Base-by-base conservation (phyloP, 2,329 filamentous ascomycete genomes). In the Aureobasidium sp. region DNA sequence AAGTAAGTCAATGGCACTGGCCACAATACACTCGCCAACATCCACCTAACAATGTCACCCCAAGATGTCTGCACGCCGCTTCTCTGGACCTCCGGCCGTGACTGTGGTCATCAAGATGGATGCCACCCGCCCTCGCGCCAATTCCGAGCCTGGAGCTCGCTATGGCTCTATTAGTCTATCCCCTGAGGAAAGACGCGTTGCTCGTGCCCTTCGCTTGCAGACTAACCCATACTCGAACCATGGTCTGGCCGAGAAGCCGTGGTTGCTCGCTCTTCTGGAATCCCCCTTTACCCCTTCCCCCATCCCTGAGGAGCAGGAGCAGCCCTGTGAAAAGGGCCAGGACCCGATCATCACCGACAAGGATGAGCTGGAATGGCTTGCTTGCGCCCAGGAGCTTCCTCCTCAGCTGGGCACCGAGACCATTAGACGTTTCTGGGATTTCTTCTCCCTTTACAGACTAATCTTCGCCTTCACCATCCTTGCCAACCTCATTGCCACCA, bases 391-490 rank as follows among this genome's bases (percentile, higher is more conserved):
- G 71, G 35, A 61, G 64, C 50, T 37, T 64, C 39, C 61, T 66
- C 57, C 60, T 66, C 45, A 40, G 45, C 33, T 49, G 24, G 57
- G 45, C 35, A 60, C 33, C 24, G 24, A 49, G 11, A 22, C n/a
- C n/a, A 42, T 24, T 6, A 60, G 57, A 50, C 44, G 45, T 29
- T 40, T 60, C 24, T 68, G 68, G 69, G 76, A 47, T 19, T 64
- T 66, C 54, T 66, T 72, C 57, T 70, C 66, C n/a, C 64, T 65
- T 3, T 74, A 74, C 59, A 69, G 70, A 17, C 62, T 70, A 14
- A 65, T 73, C 8, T 71, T 71, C 61, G 60, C 66, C 6, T 14
- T 70, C 12, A 63, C 69, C 33, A 63, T 73, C 31, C 19, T 67
- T 14, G 63, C 60, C 45, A 73, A 74, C 64, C n/a, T 72, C 31